phyloP scores from a whole-genome alignment of 2,329 filamentous ascomycete species.

The Bipolaris cookei region DNA sequence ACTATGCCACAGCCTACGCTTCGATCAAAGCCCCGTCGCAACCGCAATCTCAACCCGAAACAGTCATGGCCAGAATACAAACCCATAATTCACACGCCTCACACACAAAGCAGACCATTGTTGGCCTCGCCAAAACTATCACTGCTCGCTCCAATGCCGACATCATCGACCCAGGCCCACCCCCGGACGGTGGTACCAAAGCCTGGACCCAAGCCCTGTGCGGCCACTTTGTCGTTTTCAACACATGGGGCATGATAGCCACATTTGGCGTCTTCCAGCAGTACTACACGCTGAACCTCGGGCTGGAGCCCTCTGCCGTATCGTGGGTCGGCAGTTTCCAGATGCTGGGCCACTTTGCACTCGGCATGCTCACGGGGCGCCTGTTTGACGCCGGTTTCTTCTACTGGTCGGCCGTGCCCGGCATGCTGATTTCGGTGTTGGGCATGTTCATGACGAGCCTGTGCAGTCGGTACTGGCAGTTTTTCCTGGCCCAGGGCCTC shows the following conservation, averaged over 20 bases:
- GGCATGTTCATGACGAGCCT: constrained; percentile 61
- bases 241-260: constrained; percentile 48
- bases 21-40: constrained; percentile 10
- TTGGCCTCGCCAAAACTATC: constrained; percentile 34
- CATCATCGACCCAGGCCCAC: constrained; percentile 45
- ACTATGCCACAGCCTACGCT: constrained; percentile 8
- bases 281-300: constrained; percentile 41
- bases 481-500: constrained; percentile 48
- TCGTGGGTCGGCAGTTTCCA: constrained; percentile 62
- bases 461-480: constrained; percentile 58
- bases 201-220: constrained; percentile 49
- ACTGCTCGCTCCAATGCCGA: constrained; percentile 44
- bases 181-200: constrained; percentile 46
- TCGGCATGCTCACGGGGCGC: constrained; percentile 60
- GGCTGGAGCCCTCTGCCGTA: constrained; percentile 51
- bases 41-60: constrained; percentile 1
- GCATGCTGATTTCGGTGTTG: constrained; percentile 53
- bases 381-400: constrained; percentile 61
- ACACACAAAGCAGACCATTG: constrained; percentile 18
- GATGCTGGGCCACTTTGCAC: constrained; percentile 58
- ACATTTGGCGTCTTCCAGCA: constrained; percentile 49
- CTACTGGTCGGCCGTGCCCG: constrained; percentile 52
- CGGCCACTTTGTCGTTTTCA: constrained; percentile 48
- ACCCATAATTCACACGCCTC: constrained; percentile 14
- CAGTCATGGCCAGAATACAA: constrained; percentile 1